Base-by-base conservation (phyloP, 495 filamentous ascomycete genomes). In the Barbatosphaeria neglecta region DNA sequence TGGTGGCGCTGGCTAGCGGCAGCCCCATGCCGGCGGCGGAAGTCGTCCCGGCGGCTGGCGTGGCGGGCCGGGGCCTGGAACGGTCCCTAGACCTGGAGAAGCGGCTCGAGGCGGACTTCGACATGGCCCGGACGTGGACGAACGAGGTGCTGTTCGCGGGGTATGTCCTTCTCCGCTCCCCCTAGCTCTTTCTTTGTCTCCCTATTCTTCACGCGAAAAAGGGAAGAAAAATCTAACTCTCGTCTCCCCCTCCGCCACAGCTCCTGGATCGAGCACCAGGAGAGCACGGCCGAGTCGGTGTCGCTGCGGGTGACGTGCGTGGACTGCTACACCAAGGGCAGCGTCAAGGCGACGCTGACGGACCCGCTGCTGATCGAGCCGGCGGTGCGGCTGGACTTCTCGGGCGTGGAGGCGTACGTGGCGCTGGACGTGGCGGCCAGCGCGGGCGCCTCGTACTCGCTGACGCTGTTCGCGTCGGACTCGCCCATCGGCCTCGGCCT, bases 251-350 rank as follows among this genome's bases (percentile, higher is more conserved):
- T n/a, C n/a, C 22, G 19, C 2, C 16, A 10, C 25, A 54, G 51
- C 40, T 40, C 47, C 6, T 55, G 43, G 37, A 42, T 47, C 28
- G 22, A 40, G 28, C 25, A 35, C 4, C 41, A 50, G 7, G 39
- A 39, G 19, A 46, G 39, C 28, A 33, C 35, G 16, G 33, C 51
- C 15, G 55, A 52, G 33, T 37, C 37, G 20, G 49, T 53, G 15
- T 39, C 50, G 8, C 50, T 58, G 20, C 40, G 47, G 6, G 50
- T 58, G 27, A 50, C 42, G 20, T 66, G 63, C 40, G 46, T 61
- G 28, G 57, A 63, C 16, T 64, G 63, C 49, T 61, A 54, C 47
- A 55, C 59, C 45, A 58, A 60, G 49, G 63, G 63, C 53, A 55
- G 44, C 35, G 54, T 66, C 51, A 52, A 57, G 16, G 61, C 63